These are phyloP conservation scores for Vigna hirtella DNA, from an alignment of 306 rosid species.

Conservation along the genomic window DNA sequence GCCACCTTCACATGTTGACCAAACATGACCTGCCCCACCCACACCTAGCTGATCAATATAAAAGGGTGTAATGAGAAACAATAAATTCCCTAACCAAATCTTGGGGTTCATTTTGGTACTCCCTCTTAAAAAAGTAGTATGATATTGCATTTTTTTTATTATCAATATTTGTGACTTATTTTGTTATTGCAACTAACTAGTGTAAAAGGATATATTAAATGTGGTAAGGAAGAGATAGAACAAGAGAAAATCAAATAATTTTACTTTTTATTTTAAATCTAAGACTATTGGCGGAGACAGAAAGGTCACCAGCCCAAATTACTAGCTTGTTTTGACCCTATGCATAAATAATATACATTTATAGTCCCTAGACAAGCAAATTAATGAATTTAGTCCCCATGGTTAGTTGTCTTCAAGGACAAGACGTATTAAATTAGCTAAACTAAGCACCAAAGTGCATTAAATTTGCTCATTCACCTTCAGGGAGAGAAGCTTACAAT, in stretches of 20 bases:
- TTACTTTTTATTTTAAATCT: neutral
- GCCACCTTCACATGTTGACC: conserved; percentile 89
- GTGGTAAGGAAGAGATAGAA: neutral
- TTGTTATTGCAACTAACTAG: neutral
- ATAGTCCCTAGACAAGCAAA: neutral
- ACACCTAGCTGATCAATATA: conserved; percentile 78
- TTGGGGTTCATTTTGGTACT: neutral
- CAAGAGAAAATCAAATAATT: neutral
- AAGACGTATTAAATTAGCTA: neutral
- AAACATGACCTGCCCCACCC: conserved; percentile 88
- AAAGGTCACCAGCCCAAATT: neutral
- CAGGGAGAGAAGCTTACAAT: too few species aligned
- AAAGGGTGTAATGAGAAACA: conserved; percentile 43
- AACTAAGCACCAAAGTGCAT: neutral
- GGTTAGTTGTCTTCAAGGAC: neutral
- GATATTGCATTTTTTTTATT: neutral
- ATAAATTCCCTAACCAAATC: conserved; percentile 39
- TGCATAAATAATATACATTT: too few species aligned
- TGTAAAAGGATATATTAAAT: neutral
- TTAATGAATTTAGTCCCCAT: neutral
- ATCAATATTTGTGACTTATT: conserved; percentile 1
- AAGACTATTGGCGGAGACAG: neutral
- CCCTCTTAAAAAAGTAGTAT: neutral
- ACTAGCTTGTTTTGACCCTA: neutral
- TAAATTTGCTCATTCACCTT: neutral